phyloP scores from a whole-genome alignment of 2,329 filamentous ascomycete genomes.

The Aspergillus sp. region DNA sequence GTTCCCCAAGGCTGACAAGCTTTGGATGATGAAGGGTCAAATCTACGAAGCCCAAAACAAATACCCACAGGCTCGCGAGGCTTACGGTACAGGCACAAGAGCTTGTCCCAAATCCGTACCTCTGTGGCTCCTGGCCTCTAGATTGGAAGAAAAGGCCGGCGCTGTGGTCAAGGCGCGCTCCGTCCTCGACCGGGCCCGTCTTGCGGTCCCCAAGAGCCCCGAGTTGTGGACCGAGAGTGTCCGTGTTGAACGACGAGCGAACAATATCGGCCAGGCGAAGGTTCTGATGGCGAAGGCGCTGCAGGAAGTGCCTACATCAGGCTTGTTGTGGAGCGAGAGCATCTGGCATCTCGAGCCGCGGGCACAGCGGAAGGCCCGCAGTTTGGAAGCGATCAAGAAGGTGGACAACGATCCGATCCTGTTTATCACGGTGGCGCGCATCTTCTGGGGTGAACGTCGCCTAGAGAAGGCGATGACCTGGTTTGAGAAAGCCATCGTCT shows the following conservation, averaged over 20 bases:
- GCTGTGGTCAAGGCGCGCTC: conserved; percentile 88
- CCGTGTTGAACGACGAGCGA: conserved; percentile 82
- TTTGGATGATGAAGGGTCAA: conserved; percentile 99
- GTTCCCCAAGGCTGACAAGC: conserved; percentile 80
- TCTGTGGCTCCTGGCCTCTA: conserved; percentile 83
- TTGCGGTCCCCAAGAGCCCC: conserved; percentile 80
- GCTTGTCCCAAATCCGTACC: conserved; percentile 80
- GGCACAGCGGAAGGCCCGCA: conserved; percentile 87
- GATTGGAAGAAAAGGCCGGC: conserved; percentile 81
- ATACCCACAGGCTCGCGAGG: conserved; percentile 80
- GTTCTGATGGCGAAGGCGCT: conserved; percentile 90
- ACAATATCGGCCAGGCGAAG: conserved; percentile 79
- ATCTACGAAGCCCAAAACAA: conserved; percentile 86
- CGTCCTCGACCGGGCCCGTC: conserved; percentile 84
- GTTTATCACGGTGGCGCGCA: conserved; percentile 87
- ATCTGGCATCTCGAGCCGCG: conserved; percentile 93
- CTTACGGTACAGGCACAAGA: conserved; percentile 83
- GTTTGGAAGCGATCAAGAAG: conserved; percentile 93
- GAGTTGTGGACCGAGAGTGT: conserved; percentile 93
- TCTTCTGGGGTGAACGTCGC: conserved; percentile 92
- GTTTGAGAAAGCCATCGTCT: conserved; percentile 93
- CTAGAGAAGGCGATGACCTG: conserved; percentile 93
- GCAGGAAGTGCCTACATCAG: conserved; percentile 84
- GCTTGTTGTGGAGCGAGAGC: conserved; percentile 86
- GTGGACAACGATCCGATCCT: conserved; percentile 87